phyloP scores from a whole-genome alignment of 1,284 basidiomycete genomes.

The Trichosporon ovoides region DNA sequence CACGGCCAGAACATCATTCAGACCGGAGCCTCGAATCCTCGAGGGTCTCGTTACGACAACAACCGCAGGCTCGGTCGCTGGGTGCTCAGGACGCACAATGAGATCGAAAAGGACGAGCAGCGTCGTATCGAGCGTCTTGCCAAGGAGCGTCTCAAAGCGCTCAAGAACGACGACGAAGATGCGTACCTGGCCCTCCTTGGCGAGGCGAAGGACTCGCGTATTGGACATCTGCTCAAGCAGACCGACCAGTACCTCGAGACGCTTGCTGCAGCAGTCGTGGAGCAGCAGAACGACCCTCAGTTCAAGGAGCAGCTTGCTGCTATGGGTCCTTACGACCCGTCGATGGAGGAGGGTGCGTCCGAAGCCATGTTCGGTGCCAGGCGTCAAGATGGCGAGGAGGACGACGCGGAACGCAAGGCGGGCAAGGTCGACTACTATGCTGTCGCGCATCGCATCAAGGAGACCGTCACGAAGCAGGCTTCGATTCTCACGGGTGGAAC shows the following conservation, averaged over 20 bases:
- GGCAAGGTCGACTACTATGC: conserved; percentile 93
- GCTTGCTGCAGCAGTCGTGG: conserved; percentile 87
- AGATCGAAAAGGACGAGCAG: conserved; percentile 55
- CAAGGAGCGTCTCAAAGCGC: conserved; percentile 96
- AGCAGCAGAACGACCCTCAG: conserved; percentile 78
- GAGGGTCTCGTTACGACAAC: conserved; percentile 40
- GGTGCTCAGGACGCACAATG: conserved; percentile 52
- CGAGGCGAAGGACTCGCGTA: conserved; percentile 98
- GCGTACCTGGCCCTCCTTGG: conserved; percentile 99
- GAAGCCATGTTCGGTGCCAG: conserved; percentile 88
- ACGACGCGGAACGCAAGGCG: conserved; percentile 54
- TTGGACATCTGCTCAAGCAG: conserved; percentile 90
- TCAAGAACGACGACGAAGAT: conserved; percentile 98
- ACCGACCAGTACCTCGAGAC: conserved; percentile 94
- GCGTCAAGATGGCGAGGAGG: conserved; percentile 59
- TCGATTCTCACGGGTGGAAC: conserved; percentile 70
- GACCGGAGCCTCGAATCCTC: conserved; percentile 49
- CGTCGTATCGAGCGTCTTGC: conserved; percentile 84
- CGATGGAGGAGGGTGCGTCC: conserved; percentile 63
- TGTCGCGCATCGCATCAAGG: conserved; percentile 87
- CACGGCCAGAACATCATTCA: conserved; percentile 75
- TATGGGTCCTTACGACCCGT: conserved; percentile 2
- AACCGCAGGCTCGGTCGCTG: conserved; percentile 48
- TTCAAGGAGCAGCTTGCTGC: conserved; percentile 36
- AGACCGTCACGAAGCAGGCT: conserved; percentile 81